These are phyloP conservation scores for Penicillium sp. DNA, from an alignment of 2,329 filamentous ascomycete genomes.

Conservation along the genomic window DNA sequence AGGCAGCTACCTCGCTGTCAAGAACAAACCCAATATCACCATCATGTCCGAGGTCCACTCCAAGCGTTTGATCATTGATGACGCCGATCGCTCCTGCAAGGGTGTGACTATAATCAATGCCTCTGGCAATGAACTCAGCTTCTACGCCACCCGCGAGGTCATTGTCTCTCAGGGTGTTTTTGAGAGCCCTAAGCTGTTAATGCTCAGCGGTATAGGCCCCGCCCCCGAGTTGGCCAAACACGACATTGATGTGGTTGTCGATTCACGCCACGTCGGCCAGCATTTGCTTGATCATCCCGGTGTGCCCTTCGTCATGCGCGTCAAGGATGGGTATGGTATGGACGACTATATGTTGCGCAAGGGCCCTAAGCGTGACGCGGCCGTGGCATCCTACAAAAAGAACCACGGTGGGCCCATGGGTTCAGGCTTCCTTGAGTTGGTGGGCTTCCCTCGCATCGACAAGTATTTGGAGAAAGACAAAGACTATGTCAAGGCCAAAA, in stretches of 20 bases:
- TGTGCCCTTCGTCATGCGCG: conserved; percentile 40
- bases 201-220: conserved; percentile 50
- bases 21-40: conserved; percentile 54
- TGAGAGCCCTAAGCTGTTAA: conserved; percentile 53
- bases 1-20: conserved; percentile 51
- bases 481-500: conserved; percentile 48
- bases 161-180: conserved; percentile 51
- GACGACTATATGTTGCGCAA: conserved; percentile 41
- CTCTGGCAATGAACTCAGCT: conserved; percentile 43
- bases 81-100: conserved; percentile 32
- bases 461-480: conserved; percentile 49
- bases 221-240: conserved; percentile 21
- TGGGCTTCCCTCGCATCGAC: conserved; percentile 61
- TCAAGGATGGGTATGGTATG: conserved; percentile 44
- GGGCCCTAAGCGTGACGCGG: conserved; percentile 33
- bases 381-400: conserved; percentile 38
- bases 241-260: conserved; percentile 32
- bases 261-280: conserved; percentile 27
- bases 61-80: conserved; percentile 53
- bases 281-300: conserved; percentile 39
- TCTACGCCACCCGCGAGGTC: conserved; percentile 50
- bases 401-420: conserved; percentile 42
- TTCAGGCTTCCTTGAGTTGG: conserved; percentile 50
- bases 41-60: conserved; percentile 50
- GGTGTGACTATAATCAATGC: conserved; percentile 50